phyloP scores from a whole-genome alignment of 202 grass and related monocot genomes.

The Brachypodium distachyon region DNA sequence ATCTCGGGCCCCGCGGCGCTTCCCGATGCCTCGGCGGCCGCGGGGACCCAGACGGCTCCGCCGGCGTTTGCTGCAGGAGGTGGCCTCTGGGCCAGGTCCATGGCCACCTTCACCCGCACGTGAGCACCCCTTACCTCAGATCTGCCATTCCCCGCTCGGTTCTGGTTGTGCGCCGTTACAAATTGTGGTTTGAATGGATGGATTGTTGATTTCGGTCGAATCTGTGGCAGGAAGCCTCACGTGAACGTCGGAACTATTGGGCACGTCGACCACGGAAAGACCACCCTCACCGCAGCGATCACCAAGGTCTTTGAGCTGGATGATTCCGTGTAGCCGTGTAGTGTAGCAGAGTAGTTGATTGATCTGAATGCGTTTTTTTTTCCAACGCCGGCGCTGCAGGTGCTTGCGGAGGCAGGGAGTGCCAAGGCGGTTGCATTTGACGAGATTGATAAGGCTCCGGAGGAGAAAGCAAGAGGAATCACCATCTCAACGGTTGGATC shows the following conservation, averaged over 20 bases:
- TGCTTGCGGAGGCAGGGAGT: slow-evolving; percentile 72
- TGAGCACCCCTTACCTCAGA: slow-evolving; percentile 19
- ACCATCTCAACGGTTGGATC: slow-evolving; percentile 82
- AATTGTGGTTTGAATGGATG: neutral
- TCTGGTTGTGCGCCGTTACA: too few species aligned
- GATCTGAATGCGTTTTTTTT: neutral
- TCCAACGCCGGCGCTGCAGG: slow-evolving; percentile 17
- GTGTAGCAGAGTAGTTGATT: neutral
- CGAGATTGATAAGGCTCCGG: slow-evolving; percentile 99
- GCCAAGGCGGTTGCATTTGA: slow-evolving; percentile 95
- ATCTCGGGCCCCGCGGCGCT: slow-evolving; percentile 20
- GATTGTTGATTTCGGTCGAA: neutral
- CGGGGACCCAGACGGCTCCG: neutral
- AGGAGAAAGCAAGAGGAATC: slow-evolving; percentile 99
- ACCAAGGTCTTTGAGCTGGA: slow-evolving; percentile 53
- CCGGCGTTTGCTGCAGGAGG: slow-evolving; percentile 10
- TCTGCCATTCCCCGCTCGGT: neutral
- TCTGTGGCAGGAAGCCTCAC: slow-evolving; percentile 80
- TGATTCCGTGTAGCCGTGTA: neutral
- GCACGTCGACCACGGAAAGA: slow-evolving; percentile 97
- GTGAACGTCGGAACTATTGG: slow-evolving; percentile 99
- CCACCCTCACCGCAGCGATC: slow-evolving; percentile 93
- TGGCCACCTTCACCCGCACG: slow-evolving; percentile 98
- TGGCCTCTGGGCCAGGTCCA: slow-evolving; percentile 65
- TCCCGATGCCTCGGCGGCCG: slow-evolving; percentile 23